These are phyloP conservation scores for Lactarius hatsudake DNA, from an alignment of 768 basidiomycete genomes.

Conservation along the genomic window DNA sequence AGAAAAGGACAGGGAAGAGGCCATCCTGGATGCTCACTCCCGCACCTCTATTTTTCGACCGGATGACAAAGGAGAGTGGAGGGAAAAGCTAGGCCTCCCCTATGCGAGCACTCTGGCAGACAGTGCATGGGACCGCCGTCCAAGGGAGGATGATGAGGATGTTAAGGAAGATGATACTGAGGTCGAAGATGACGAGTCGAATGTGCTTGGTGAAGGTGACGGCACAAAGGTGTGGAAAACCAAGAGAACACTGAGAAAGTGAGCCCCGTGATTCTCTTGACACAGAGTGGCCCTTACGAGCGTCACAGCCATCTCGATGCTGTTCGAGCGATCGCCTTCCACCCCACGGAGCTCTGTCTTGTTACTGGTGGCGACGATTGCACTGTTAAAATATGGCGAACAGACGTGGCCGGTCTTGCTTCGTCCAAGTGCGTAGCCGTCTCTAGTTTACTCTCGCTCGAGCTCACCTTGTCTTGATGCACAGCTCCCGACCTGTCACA, in stretches of 20 bases:
- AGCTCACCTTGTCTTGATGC: slow-evolving; percentile 21
- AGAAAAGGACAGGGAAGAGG: slow-evolving; percentile 46
- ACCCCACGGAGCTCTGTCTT: slow-evolving; percentile 77
- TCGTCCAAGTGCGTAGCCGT: slow-evolving; percentile 65
- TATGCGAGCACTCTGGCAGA: slow-evolving; percentile 50
- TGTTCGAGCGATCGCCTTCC: slow-evolving; percentile 87
- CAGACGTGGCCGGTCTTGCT: slow-evolving; percentile 72
- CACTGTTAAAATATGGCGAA: slow-evolving; percentile 94
- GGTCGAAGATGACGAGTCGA: slow-evolving; percentile 60
- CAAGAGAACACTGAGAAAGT: slow-evolving; percentile 87
- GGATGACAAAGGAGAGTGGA: slow-evolving; percentile 85
- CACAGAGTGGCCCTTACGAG: slow-evolving; percentile 10
- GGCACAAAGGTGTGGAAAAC: slow-evolving; percentile 78
- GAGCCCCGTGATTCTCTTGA: slow-evolving; percentile 36
- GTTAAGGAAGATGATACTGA: slow-evolving; percentile 69
- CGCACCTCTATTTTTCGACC: slow-evolving; percentile 85
- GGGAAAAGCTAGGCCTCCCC: slow-evolving; percentile 65
- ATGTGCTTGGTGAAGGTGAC: slow-evolving; percentile 63
- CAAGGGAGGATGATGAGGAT: slow-evolving; percentile 61
- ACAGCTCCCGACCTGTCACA: slow-evolving; percentile 65
- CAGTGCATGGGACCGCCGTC: slow-evolving; percentile 51
- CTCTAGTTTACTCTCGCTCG: slow-evolving; percentile 14
- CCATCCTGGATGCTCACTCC: slow-evolving; percentile 46
- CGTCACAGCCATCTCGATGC: slow-evolving; percentile 81
- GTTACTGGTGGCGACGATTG: slow-evolving; percentile 96